Conservation (phyloP, 164 flowering plant species). For the Vitis vinifera region ASM3070453v1 NC_081820.1:24627501-24628000, state of each 20-base stretch:
- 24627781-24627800: background rate
- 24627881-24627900: background rate
- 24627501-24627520: no score
- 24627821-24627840: no score
- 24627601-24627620: background rate
- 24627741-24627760: background rate
- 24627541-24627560: background rate
- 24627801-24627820: no score
- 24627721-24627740: background rate
- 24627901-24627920: conserved; percentile 9
- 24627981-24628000: background rate
- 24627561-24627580: background rate
- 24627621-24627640: background rate
- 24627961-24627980: conserved; percentile 4
- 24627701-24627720: background rate
- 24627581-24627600: background rate
- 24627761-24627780: background rate
- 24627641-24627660: background rate
- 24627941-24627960: conserved; percentile 2
- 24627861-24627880: background rate
- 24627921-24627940: background rate
- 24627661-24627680: background rate
- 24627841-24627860: background rate
- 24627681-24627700: background rate
- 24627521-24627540: no score